Base-by-base conservation (phyloP, 2,329 filamentous ascomycete species). In the Trichophaea hybrida region DNA sequence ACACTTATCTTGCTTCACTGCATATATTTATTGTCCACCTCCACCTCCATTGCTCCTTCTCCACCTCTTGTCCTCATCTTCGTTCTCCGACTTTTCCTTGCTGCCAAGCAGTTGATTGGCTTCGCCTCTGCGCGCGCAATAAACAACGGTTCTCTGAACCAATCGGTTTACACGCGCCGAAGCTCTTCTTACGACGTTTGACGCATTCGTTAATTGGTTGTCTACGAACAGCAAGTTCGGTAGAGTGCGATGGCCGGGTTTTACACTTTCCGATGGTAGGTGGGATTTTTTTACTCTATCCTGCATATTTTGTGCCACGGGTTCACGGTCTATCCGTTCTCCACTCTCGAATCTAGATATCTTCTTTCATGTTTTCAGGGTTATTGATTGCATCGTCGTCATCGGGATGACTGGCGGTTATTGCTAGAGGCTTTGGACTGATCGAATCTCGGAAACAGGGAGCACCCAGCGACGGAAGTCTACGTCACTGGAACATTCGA, bases 401-500 rank as follows among this genome's bases (percentile, higher is more conserved):
- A 51, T 51, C 15, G 15, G 15, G 32, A 13, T 31, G 32, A n/a
- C n/a, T n/a, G 13, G 24, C 10, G 10, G 10, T 12, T 15, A 13
- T 50, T 50, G 12, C 24, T 50, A 17, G 12, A 4, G 13, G 2
- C 24, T 50, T 7, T n/a, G n/a, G n/a, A 24, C n/a, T 48, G 38
- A 49, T 48, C 44, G 44, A 17, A 44, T 53, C 52, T 24, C 32
- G 15, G 12, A 64, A 70, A 67, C 74, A 96, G 91, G 91, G 82
- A 85, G 71, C 84, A 93, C 72, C 77, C 82, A 68, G 90, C 86
- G 71, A 79, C 83, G 67, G 86, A 94, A 71, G 91, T 97, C 72
- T 91, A 85, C 74, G 93, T 97, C 68, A 97, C 91, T 44, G 93
- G 93, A 71, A 91, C 87, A 64, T 97, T 97, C 72, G 91, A 97